Conservation (phyloP, 257 asterid species). For the Ligustrum vulgare region DNA sequence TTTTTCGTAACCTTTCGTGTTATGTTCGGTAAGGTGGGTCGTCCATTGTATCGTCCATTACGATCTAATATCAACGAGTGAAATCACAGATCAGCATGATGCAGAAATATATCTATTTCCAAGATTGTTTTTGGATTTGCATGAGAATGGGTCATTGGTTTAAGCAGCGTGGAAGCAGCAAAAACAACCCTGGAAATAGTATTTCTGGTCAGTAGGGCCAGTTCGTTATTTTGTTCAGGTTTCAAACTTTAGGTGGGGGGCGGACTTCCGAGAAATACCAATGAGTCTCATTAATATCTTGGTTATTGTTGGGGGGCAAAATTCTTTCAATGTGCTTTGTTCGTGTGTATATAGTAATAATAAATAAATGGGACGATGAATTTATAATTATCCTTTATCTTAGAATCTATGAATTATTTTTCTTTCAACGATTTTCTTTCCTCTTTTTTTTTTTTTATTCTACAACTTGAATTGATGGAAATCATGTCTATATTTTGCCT, state of each 20-base stretch:
- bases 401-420: neutral
- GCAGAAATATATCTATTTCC: constrained; percentile 47
- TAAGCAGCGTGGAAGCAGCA: constrained; percentile 41
- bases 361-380: constrained; percentile 16
- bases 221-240: neutral
- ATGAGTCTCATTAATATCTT: constrained; percentile 57
- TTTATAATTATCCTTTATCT: neutral
- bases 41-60: neutral
- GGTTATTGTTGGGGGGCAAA: constrained; percentile 25
- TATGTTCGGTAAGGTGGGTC: too few species aligned
- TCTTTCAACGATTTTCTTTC: neutral
- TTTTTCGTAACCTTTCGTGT: neutral
- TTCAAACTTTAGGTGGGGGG: constrained; percentile 24
- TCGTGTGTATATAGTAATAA: constrained; percentile 9
- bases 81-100: constrained; percentile 27
- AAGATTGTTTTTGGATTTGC: constrained; percentile 52
- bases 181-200: constrained; percentile 75
- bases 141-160: neutral
- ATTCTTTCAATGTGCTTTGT: constrained; percentile 11
- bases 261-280: constrained; percentile 63
- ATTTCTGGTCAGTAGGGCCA: constrained; percentile 2
- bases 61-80: constrained; percentile 14
- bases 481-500: too few species aligned
- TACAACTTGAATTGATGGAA: neutral
- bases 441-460: neutral